Base-by-base conservation (phyloP, 2,329 filamentous ascomycete species). In the Colletotrichum sp. region DNA sequence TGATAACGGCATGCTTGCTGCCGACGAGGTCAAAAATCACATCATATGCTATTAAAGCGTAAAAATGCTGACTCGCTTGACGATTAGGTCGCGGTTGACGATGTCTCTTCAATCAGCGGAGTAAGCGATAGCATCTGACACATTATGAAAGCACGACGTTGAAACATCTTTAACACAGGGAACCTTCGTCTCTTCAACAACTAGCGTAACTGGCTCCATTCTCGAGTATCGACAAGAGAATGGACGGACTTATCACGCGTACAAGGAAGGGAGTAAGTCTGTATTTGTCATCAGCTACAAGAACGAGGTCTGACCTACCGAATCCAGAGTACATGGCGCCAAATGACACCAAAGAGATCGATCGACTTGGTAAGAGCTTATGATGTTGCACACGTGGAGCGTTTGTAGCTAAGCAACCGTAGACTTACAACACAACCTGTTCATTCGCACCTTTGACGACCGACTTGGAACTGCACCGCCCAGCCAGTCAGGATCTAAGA, bases 321-420 rank as follows among this genome's bases (percentile, higher is more conserved):
- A 48, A 48, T 12, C 4, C 0, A 60, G 57, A 18, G 16, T 60
- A 60, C 57, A 30, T 30, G 16, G 26, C 30, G 18, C 57, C 57
- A 18, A 60, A 60, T n/a, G 57, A 60, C 18, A 24, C 16, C 26
- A 60, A 30, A 32, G 57, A 60, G 18, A 60, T n/a, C 16, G 57
- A 60, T 14, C 28, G 57, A 30, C 57, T 60, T 18, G 26, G 57
- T 60, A 21, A 30, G 28, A 48, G 39, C 39, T 6, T 2, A 48
- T 6, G 18, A n/a, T 2, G 2, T 4, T 48, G 39, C 18, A 48
- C 39, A n/a, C 3, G 0, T n/a, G 39, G 1, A 12, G 3, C 3
- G 16, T 24, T 12, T 32, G 18, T 3, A n/a, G 30, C 14, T n/a
- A 30, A 30, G n/a, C 0, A 7, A 18, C 2, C 2, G 7, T 3